Percentiles rank a stretch among this genome's conserved stretches.
Evolutionary conservation across 2,329 filamentous ascomycete species (phyloP).

Genomic region (Ceratocystis cubensis): DNA sequence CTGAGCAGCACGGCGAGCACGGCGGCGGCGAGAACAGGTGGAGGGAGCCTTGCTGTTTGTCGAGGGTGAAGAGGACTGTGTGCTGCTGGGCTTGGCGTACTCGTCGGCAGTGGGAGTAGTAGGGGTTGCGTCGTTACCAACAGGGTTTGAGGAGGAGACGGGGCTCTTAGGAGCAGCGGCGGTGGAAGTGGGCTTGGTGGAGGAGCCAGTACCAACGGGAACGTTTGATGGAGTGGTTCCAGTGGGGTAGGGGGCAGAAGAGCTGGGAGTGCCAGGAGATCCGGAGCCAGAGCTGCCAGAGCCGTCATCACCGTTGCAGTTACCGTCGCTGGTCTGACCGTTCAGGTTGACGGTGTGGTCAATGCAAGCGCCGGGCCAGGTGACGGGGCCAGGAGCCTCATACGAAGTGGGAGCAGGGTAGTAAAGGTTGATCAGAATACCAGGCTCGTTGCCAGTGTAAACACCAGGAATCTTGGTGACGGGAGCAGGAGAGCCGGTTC

Average conservation of each 20-base stretch:
- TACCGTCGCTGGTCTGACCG: constrained; percentile 28
- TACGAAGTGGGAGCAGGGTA: constrained; percentile 32
- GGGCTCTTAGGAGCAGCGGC: background rate
- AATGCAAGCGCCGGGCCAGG: constrained; percentile 29
- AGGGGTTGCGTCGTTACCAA: background rate
- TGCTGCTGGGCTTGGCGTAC: background rate
- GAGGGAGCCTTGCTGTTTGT: background rate
- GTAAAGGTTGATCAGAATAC: constrained; percentile 33
- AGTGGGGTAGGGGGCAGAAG: constrained; percentile 5
- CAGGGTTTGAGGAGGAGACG: background rate
- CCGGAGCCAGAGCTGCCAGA: constrained; percentile 11
- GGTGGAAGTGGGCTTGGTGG: too few relatives aligned
- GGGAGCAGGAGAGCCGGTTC: constrained; percentile 29
- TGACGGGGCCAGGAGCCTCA: constrained; percentile 20
- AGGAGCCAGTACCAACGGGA: constrained; percentile 1
- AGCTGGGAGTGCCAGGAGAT: background rate
- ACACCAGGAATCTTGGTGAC: constrained; percentile 31
- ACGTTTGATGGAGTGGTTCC: constrained; percentile 16
- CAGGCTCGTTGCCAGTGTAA: constrained; percentile 30
- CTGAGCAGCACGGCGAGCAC: constrained; percentile 11
- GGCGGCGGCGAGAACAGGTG: constrained; percentile 10
- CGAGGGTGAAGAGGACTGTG: background rate
- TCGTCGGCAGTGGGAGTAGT: constrained; percentile 7
- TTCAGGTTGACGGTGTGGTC: constrained; percentile 31
- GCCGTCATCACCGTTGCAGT: constrained; percentile 27